Percentiles rank a stretch among this genome's conserved stretches.
Conservation (phyloP, 108 stramenopile genomes). For the Discostella pseudostelligera region DNA sequence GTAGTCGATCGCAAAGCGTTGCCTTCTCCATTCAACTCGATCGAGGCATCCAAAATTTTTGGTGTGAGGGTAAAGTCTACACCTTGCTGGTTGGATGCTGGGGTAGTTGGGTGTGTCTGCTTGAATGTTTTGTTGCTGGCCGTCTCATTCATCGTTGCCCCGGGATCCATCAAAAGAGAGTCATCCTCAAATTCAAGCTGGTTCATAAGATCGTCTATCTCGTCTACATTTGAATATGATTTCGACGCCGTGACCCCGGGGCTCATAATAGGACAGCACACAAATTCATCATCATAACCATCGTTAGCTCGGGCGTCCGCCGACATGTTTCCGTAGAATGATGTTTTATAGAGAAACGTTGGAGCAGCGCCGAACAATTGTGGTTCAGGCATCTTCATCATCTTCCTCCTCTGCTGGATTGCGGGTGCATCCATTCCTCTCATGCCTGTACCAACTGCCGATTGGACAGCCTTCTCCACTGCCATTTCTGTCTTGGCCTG, state of each 20-base stretch:
- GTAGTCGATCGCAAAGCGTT: conserved; percentile 63
- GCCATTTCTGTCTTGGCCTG: conserved; percentile 56
- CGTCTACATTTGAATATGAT: too few species aligned
- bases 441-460: neutral
- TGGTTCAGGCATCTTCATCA: conserved; percentile 4
- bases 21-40: conserved; percentile 55
- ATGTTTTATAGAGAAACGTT: too few species aligned
- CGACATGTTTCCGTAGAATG: too few species aligned
- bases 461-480: conserved; percentile 17
- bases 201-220: too few species aligned
- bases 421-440: too few species aligned
- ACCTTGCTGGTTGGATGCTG: neutral
- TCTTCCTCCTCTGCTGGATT: neutral
- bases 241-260: neutral
- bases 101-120: neutral
- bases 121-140: too few species aligned
- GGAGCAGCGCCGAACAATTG: neutral
- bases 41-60: conserved; percentile 53
- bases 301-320: too few species aligned
- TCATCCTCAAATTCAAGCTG: too few species aligned
- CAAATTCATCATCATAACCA: too few species aligned
- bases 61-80: conserved; percentile 66
- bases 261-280: too few species aligned
- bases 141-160: too few species aligned
- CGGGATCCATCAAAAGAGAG: too few species aligned